Evolutionary conservation across 2,329 filamentous ascomycete genomes (phyloP), one percentile per base, ranked within the genome.

Genomic region (Aschersonia sp.): DNA sequence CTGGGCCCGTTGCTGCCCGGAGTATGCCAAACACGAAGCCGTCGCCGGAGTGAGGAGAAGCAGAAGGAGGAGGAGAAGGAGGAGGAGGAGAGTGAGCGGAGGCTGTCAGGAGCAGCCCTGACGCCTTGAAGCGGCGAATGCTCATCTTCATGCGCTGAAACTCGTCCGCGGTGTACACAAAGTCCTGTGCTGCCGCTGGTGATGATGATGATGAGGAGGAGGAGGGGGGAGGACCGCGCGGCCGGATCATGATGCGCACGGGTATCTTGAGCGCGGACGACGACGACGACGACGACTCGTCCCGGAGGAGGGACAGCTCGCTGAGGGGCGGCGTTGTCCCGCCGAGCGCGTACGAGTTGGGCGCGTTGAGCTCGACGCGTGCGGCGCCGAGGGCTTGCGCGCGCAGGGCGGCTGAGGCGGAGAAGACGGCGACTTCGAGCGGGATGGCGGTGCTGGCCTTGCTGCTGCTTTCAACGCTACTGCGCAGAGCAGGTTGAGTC

Each of bases 21-120:
- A 78, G 51, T 2, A 73, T 59, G 5, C 75, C 75, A 52, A 79
- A 76, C 6, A 79, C 74, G 52, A 79, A 79, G 1, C 73, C 73
- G 51, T 79, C 76, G 4, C 72, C 73, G 11, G 22, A 22, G 22
- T 22, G 22, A 22, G 22, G 22, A 22, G 22, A 22, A 22, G 22
- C 1, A 22, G 22, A 4, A 22, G 22, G 4, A 22, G 22, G 3
- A 4, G 22, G 22, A 22, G 22, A 2, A 22, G 22, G 2, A 22
- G 22, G 22, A 22, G 22, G 22, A 22, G 22, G 22, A 22, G 22
- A 0, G 22, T 22, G 22, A 22, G 22, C 63, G 62, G 2, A 54
- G 52, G 0, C 59, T 52, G 30, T 63, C 54, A 46, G 14, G 14
- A 78, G 55, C 4, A 66, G 49, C 0, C 64, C 63, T 0, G 63